phyloP scores from a whole-genome alignment of 164 flowering plant species.

The Annona squamosa region DNA sequence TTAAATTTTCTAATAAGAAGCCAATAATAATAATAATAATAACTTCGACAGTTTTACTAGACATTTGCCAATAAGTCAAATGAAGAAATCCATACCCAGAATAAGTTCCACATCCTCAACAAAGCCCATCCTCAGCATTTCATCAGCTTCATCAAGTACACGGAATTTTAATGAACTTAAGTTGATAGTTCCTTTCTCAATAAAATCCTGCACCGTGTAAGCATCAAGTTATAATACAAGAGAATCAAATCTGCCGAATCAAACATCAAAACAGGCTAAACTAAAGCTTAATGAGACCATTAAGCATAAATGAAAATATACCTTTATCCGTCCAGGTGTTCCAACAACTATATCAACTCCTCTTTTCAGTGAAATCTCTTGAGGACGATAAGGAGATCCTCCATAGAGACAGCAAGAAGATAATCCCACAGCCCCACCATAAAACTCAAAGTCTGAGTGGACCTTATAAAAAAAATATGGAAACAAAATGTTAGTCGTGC shows the following conservation, averaged over 20 bases:
- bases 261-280: not conserved
- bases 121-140: constrained; percentile 94
- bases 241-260: not conserved
- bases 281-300: not conserved
- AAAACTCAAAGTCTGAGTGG: constrained; percentile 61
- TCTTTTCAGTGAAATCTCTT: constrained; percentile 56
- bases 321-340: constrained; percentile 95
- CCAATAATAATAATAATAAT: not conserved
- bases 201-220: constrained; percentile 57
- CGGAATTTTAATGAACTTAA: constrained; percentile 69
- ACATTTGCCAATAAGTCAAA: not conserved
- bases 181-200: constrained; percentile 73
- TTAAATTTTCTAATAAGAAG: not conserved
- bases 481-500: constrained; percentile 1
- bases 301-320: constrained; percentile 9
- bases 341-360: constrained; percentile 92
- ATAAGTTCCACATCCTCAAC: constrained; percentile 97
- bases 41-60: not conserved
- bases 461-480: constrained; percentile 36
- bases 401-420: constrained; percentile 76
- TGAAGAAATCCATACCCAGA: constrained; percentile 43
- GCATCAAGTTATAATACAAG: constrained; percentile 2
- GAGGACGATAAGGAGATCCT: constrained; percentile 53
- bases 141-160: constrained; percentile 97
- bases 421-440: constrained; percentile 75